Evolutionary conservation across 2,329 filamentous ascomycete genomes (phyloP), one percentile per base, ranked within the genome.

Genomic region (Xylariaceae sp.): DNA sequence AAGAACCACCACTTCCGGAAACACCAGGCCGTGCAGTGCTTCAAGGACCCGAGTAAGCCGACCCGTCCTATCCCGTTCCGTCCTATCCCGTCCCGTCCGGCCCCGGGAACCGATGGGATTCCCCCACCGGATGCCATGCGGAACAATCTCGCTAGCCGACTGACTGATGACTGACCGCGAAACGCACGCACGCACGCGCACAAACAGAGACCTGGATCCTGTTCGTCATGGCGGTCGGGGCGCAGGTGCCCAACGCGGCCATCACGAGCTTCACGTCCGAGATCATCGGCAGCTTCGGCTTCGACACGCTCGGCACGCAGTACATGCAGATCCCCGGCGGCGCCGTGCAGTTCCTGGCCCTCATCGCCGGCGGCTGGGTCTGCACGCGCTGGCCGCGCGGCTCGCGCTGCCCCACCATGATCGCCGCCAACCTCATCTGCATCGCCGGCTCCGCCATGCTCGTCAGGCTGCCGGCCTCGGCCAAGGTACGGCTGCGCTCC

Each of bases 321-420:
- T 74, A 75, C 38, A 65, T 78, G 8, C 71, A 77, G 40, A 78
- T 79, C 34, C 73, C 74, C 0, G 73, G 72, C 12, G 73, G 72
- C 14, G 71, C 67, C 0, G 63, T 77, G 0, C 70, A 77, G 39
- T 74, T 76, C 43, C 44, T 72, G 1, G 65, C 70, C 0, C 57
- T 75, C 1, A 50, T 77, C 5, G 44, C 57, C 2, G 70, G 69
- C 1, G 71, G 71, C 12, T 62, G 59, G 31, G 55, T 77, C 16
- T 71, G 70, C 45, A 69, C 67, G 0, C 60, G 59, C n/a, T 75
- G 56, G 44, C 70, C 70, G 0, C 31, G 28, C 3, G 68, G 68
- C 44, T 57, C 65, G 1, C 60, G 72, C 5, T 75, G 69, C 42
- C 53, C 63, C 3, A 72, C 68, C 19, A 77, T 77, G 71, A 68